phyloP scores from a whole-genome alignment of 1,139 yeast genomes.

The Blastobotrys malaysiensis region DNA sequence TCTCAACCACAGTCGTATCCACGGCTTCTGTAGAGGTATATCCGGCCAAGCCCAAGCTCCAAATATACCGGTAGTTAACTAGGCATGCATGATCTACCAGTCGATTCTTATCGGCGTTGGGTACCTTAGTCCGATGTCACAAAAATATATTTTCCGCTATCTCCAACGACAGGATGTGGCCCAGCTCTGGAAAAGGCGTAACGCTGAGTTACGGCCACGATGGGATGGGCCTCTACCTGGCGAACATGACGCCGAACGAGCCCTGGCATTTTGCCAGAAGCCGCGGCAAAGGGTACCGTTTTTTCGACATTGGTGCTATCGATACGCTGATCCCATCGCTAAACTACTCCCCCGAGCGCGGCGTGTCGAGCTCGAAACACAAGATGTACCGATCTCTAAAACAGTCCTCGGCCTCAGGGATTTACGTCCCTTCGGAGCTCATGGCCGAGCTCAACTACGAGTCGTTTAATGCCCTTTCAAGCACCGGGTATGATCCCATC shows the following conservation, averaged over 20 bases:
- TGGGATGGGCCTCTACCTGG: conserved; percentile 21
- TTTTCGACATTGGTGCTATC: conserved; percentile 13
- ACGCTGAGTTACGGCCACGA: conserved; percentile 22
- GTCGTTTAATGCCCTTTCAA: conserved; percentile 11
- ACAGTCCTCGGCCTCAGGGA: conserved; percentile 11
- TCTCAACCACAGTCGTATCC: too few species aligned
- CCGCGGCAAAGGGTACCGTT: conserved; percentile 19
- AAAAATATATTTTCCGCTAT: background rate
- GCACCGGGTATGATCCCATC: conserved; percentile 19
- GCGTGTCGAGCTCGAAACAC: conserved; percentile 1
- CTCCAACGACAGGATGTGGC: conserved; percentile 14
- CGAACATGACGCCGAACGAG: conserved; percentile 13
- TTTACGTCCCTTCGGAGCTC: conserved; percentile 12
- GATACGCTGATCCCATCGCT: conserved; percentile 12
- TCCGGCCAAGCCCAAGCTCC: too few species aligned
- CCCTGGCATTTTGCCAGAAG: conserved; percentile 25
- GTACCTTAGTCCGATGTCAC: background rate
- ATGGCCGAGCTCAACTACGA: conserved; percentile 14
- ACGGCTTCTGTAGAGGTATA: too few species aligned
- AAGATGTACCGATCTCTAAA: background rate
- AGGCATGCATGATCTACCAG: too few species aligned
- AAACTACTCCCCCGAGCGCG: background rate
- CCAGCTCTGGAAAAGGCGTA: conserved; percentile 14
- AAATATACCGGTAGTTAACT: too few species aligned
- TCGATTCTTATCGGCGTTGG: too few species aligned